phyloP scores from a whole-genome alignment of 768 basidiomycete genomes.

The Lactarius hengduanensis region DNA sequence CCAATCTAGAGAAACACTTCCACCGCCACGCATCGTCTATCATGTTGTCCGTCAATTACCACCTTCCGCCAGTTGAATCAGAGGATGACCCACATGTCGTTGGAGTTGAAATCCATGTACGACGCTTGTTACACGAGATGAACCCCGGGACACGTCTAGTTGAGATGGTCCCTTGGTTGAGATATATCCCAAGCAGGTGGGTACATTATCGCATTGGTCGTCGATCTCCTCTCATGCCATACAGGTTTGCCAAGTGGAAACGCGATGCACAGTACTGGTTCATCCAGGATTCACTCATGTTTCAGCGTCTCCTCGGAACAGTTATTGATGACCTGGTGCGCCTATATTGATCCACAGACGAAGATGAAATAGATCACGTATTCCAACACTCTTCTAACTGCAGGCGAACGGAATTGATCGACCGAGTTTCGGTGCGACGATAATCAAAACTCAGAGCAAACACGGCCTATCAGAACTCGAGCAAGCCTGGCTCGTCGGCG shows the following conservation, averaged over 20 bases:
- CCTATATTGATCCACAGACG: not conserved
- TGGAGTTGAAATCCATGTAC: not conserved
- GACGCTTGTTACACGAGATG: not conserved
- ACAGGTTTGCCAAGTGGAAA: slow-evolving; percentile 21
- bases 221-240: not conserved
- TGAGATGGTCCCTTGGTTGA: slow-evolving; percentile 1
- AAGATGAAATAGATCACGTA: not conserved
- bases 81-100: not conserved
- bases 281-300: slow-evolving; percentile 15
- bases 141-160: slow-evolving; percentile 8
- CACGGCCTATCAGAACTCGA: slow-evolving; percentile 15
- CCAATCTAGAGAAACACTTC: not conserved
- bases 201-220: not conserved
- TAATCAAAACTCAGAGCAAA: slow-evolving; percentile 13
- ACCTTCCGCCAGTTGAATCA: not conserved
- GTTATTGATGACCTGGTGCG: slow-evolving; percentile 13
- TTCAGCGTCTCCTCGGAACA: slow-evolving; percentile 10
- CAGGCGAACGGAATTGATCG: slow-evolving; percentile 11
- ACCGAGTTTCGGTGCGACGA: slow-evolving; percentile 8
- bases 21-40: not conserved
- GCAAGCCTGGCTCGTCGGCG: slow-evolving; percentile 24
- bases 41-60: slow-evolving; percentile 3
- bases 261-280: slow-evolving; percentile 20
- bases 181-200: slow-evolving; percentile 4
- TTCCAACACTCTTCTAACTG: not conserved